phyloP scores from a whole-genome alignment of 305 asterid species.

The Ilex paraguariensis region DNA sequence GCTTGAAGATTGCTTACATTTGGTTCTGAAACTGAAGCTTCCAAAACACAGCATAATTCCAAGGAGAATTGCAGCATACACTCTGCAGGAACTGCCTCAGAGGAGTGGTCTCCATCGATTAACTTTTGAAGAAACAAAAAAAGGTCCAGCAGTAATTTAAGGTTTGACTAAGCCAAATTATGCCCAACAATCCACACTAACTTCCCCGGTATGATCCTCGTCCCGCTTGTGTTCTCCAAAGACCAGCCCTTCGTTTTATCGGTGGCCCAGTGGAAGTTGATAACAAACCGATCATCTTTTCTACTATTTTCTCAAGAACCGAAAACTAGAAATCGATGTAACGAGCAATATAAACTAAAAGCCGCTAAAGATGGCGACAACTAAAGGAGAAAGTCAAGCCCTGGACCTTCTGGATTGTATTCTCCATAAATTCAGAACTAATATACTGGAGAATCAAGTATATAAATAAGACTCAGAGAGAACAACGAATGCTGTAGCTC shows the following conservation, averaged over 20 bases:
- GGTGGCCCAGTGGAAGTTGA: constrained; percentile 79
- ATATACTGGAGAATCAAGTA: too few species aligned
- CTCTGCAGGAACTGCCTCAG: constrained; percentile 70
- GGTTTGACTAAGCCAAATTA: constrained; percentile 14
- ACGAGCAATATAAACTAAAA: constrained; percentile 17
- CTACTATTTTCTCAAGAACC: constrained; percentile 20
- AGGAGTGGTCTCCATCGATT: constrained; percentile 54
- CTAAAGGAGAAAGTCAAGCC: constrained; percentile 2
- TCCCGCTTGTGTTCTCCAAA: constrained; percentile 84
- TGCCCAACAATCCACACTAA: constrained; percentile 37
- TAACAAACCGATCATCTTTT: constrained; percentile 41
- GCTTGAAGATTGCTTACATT: constrained; percentile 46
- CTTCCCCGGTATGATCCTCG: constrained; percentile 93
- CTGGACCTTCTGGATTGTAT: constrained; percentile 2
- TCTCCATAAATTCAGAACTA: constrained; percentile 1
- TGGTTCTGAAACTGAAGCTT: constrained; percentile 54
- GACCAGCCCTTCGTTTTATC: constrained; percentile 83
- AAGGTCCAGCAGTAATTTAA: constrained; percentile 18
- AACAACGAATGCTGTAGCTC: neutral
- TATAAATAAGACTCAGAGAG: neutral
- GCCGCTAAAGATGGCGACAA: constrained; percentile 24
- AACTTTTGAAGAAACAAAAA: constrained; percentile 26
- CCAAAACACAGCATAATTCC: constrained; percentile 97
- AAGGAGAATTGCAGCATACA: constrained; percentile 72
- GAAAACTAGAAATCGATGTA: constrained; percentile 11